Conservation (phyloP, 225 moss, liverwort and hornwort genomes). For the Physcomitrellopsis africana region DNA sequence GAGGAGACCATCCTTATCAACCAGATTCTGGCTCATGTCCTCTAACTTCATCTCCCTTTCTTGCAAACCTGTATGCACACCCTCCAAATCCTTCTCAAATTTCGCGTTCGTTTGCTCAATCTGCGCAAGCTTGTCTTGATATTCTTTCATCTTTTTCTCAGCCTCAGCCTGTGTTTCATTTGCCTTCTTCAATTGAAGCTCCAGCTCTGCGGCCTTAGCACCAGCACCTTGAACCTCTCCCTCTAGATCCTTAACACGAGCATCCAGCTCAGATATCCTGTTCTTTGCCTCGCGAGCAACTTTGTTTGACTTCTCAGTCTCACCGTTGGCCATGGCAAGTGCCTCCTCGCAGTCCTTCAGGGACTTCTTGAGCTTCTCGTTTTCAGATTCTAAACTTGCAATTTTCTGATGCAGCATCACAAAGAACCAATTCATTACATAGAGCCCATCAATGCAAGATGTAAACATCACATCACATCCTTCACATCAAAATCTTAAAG, state of each 20-base stretch:
- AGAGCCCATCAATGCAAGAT: neutral
- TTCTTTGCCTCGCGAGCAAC: constrained; percentile 46
- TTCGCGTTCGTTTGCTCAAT: constrained; percentile 49
- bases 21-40: constrained; percentile 40
- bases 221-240: constrained; percentile 54
- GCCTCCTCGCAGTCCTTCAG: constrained; percentile 48
- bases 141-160: constrained; percentile 47
- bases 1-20: constrained; percentile 30
- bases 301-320: constrained; percentile 70
- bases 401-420: constrained; percentile 33
- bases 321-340: constrained; percentile 42
- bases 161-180: constrained; percentile 48
- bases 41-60: constrained; percentile 55
- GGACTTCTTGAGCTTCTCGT: constrained; percentile 31
- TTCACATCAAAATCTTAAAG: too few species aligned
- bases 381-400: constrained; percentile 39
- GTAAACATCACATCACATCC: neutral
- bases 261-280: constrained; percentile 44
- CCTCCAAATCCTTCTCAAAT: constrained; percentile 57
- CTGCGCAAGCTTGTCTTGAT: constrained; percentile 44
- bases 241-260: constrained; percentile 47
- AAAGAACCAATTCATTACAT: neutral
- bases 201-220: constrained; percentile 50
- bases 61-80: constrained; percentile 50
- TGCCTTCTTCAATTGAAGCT: constrained; percentile 45